Conservation (phyloP, 2,329 filamentous ascomycete species). For the Aurifilum marmelostoma region DNA sequence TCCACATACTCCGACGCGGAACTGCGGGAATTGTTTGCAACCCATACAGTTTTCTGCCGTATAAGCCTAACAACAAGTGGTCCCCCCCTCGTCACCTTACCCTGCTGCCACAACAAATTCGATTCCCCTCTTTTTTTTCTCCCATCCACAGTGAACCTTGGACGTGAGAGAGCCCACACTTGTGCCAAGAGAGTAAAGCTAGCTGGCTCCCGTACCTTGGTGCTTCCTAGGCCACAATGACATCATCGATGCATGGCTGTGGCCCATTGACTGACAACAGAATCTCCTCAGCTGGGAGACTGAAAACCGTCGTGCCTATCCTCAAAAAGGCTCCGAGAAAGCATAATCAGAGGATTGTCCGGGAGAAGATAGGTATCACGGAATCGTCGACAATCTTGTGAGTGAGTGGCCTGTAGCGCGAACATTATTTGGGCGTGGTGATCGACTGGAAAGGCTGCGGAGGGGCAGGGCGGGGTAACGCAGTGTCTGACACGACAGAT, state of each 20-base stretch:
- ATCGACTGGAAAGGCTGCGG: neutral
- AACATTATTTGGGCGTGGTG: neutral
- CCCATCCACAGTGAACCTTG: neutral
- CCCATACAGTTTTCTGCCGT: neutral
- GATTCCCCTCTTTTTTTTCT: neutral
- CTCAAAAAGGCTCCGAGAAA: neutral
- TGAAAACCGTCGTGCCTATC: neutral
- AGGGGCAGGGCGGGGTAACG: neutral
- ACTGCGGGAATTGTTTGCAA: constrained; percentile 8
- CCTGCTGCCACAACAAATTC: neutral
- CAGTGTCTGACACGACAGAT: neutral
- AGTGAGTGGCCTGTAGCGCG: neutral
- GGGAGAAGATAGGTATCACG: no score
- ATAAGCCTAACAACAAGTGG: neutral
- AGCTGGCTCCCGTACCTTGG: neutral
- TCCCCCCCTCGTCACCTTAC: neutral
- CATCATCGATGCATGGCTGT: constrained; percentile 4
- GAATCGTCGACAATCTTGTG: neutral
- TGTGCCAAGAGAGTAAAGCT: constrained; percentile 1
- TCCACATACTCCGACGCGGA: neutral
- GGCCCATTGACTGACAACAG: neutral
- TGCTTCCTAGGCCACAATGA: neutral
- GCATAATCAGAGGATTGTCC: neutral
- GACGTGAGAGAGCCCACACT: neutral
- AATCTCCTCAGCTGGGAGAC: neutral